Percentiles rank a stretch among this genome's conserved stretches.
These are phyloP conservation scores for Eucalyptus pauciflora DNA, from an alignment of 345 rosid species.

Conservation along the genomic window DNA sequence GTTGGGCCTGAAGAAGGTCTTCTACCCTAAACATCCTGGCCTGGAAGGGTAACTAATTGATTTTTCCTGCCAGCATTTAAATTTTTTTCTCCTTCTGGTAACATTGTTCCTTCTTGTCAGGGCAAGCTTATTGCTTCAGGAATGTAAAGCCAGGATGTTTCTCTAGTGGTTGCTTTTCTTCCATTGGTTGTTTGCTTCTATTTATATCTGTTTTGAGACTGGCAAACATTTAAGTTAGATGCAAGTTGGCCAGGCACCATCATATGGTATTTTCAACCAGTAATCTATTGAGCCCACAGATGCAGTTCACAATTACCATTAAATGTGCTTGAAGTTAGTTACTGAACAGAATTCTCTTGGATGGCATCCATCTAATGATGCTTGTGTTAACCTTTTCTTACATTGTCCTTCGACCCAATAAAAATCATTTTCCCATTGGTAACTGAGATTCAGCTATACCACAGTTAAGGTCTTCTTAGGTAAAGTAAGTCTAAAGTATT, in stretches of 20 bases:
- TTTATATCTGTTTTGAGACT: background rate
- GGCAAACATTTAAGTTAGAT: background rate
- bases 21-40: conserved; percentile 71
- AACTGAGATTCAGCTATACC: background rate
- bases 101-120: background rate
- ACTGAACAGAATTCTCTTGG: background rate
- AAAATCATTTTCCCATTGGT: background rate
- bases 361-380: background rate
- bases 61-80: background rate
- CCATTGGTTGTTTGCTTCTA: background rate
- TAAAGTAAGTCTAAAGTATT: background rate
- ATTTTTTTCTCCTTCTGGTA: background rate
- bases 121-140: background rate
- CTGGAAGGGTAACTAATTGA: conserved; percentile 65
- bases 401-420: background rate
- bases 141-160: background rate
- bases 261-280: background rate
- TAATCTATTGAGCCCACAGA: background rate
- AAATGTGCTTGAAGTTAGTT: background rate
- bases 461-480: background rate
- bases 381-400: background rate
- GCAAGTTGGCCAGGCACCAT: background rate
- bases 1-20: conserved; percentile 61
- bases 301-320: background rate
- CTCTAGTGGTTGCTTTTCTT: background rate